These are phyloP conservation scores for Xylariaceae sp. DNA, from an alignment of 2,329 filamentous ascomycete species.

Conservation along the genomic window DNA sequence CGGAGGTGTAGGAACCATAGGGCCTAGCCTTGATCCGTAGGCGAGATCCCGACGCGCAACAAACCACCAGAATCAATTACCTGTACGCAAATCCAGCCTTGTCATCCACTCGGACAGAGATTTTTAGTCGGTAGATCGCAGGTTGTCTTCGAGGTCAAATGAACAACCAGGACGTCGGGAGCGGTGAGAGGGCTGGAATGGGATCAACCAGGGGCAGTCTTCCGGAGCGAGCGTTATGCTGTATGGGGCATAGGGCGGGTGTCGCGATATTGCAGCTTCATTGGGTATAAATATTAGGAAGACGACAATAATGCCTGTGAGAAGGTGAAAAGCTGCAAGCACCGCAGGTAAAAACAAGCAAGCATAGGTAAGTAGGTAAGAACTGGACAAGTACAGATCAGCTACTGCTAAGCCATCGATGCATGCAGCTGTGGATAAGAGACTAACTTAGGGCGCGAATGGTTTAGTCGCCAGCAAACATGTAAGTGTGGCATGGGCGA, in stretches of 20 bases:
- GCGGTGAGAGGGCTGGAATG: slow-evolving; percentile 2
- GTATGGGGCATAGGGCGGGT: slow-evolving; percentile 6
- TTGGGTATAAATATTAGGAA: slow-evolving; percentile 4
- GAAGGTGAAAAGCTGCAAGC: not conserved
- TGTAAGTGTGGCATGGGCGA: slow-evolving; percentile 2
- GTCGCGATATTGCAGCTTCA: slow-evolving; percentile 7
- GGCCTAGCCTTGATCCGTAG: slow-evolving; percentile 18
- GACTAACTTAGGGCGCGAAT: slow-evolving; percentile 1
- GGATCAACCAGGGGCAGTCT: slow-evolving; percentile 4
- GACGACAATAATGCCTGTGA: not conserved
- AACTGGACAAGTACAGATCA: not conserved
- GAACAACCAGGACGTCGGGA: not conserved
- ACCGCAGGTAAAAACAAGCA: not conserved
- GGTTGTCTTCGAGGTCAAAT: slow-evolving; percentile 15
- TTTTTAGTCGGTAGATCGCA: slow-evolving; percentile 1
- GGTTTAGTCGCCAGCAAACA: slow-evolving; percentile 8
- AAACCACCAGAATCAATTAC: slow-evolving; percentile 2
- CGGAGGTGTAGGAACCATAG: slow-evolving; percentile 52
- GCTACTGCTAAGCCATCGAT: slow-evolving; percentile 2
- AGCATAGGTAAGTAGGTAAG: not conserved
- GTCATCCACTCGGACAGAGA: slow-evolving; percentile 4
- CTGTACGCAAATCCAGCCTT: slow-evolving; percentile 4
- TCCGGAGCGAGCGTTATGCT: slow-evolving; percentile 8
- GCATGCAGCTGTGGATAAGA: slow-evolving; percentile 3
- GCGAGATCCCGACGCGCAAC: slow-evolving; percentile 5